Evolutionary conservation across 164 flowering plant species (phyloP).

Genomic region (Paratinospora sagittata): DNA sequence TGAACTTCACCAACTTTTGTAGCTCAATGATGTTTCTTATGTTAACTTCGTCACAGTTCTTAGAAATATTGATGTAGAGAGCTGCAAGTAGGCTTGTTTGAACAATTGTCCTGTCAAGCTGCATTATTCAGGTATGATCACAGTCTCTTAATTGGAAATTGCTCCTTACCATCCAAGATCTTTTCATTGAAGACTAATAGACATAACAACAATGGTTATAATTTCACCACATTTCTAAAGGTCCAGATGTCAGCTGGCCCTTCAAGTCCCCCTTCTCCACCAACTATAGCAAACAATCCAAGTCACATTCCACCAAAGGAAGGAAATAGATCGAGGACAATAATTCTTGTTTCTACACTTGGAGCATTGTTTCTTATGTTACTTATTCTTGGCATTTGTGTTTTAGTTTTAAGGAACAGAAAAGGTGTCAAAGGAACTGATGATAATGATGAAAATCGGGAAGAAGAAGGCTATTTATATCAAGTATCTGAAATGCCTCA

Average conservation of each 20-base stretch:
- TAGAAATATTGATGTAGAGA: not conserved
- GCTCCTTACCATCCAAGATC: slow-evolving; percentile 17
- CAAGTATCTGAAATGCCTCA: slow-evolving; percentile 19
- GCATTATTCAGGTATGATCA: slow-evolving; percentile 1
- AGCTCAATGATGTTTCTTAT: slow-evolving; percentile 16
- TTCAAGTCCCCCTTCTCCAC: not conserved
- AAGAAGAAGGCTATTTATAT: slow-evolving; percentile 14
- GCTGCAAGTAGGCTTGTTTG: slow-evolving; percentile 25
- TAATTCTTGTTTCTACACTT: slow-evolving; percentile 9
- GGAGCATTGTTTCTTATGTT: not conserved
- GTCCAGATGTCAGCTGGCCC: slow-evolving; percentile 8
- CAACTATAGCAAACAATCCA: not conserved
- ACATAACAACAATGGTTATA: too few relatives aligned
- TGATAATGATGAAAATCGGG: not conserved
- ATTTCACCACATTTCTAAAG: too few relatives aligned
- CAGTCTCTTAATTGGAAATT: not conserved
- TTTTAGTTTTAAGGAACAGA: not conserved
- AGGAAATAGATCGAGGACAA: not conserved
- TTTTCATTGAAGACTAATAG: too few relatives aligned
- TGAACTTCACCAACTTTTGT: slow-evolving; percentile 11
- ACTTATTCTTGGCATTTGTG: not conserved
- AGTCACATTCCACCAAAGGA: not conserved
- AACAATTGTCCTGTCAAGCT: slow-evolving; percentile 18
- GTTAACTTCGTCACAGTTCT: not conserved
- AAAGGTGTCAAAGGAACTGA: not conserved